These are phyloP conservation scores for Lactarius psammicola DNA, from an alignment of 768 basidiomycete species.

Conservation along the genomic window DNA sequence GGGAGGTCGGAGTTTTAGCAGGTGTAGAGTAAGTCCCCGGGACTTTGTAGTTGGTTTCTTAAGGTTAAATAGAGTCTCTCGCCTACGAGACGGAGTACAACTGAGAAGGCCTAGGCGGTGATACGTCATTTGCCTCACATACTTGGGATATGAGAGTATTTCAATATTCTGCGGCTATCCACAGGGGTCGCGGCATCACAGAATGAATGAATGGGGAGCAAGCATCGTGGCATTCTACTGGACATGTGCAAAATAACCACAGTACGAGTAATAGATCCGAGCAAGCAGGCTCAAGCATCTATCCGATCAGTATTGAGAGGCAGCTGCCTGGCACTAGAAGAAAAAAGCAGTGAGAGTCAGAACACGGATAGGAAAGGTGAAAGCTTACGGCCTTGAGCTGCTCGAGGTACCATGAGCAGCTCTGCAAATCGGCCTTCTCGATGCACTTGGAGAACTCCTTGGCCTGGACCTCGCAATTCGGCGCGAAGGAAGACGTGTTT, in stretches of 20 bases:
- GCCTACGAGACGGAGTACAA: too few relatives aligned
- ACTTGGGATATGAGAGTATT: background rate
- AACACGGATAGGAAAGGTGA: background rate
- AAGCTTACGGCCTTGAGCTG: constrained; percentile 79
- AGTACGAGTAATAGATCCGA: background rate
- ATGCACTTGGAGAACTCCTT: constrained; percentile 88
- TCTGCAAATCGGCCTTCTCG: constrained; percentile 73
- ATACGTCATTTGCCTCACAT: background rate
- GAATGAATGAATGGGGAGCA: constrained; percentile 11
- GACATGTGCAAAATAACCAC: background rate
- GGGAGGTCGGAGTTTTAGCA: background rate
- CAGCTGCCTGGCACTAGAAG: constrained; percentile 27
- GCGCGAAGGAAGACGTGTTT: constrained; percentile 47
- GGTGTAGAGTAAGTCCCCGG: background rate
- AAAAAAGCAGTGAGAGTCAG: background rate
- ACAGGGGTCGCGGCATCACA: too few relatives aligned
- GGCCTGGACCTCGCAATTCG: constrained; percentile 74
- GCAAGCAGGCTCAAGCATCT: background rate
- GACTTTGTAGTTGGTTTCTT: background rate
- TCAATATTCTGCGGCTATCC: background rate
- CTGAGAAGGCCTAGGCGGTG: background rate
- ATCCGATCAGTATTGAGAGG: constrained; percentile 29
- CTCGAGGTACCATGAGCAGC: constrained; percentile 85
- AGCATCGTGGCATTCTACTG: constrained; percentile 1
- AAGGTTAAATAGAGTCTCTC: background rate